phyloP scores from a whole-genome alignment of 257 asterid genomes.

The Jacaranda copaia region DNA sequence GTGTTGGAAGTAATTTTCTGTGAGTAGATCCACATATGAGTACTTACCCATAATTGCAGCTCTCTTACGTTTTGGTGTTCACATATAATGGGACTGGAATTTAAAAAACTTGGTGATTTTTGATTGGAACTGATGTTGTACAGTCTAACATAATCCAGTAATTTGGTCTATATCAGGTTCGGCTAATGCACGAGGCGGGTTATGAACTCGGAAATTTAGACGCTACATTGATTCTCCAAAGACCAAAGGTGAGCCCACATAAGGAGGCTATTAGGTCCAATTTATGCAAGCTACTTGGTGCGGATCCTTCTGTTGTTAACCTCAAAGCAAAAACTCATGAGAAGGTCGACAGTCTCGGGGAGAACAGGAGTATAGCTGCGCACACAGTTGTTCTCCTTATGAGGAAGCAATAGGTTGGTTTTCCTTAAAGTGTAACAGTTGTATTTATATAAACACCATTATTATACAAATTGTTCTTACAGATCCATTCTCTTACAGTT shows the following conservation, averaged over 20 bases:
- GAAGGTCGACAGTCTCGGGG: conserved; percentile 97
- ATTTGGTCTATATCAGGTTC: conserved; percentile 61
- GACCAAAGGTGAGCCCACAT: conserved; percentile 95
- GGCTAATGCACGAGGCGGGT: conserved; percentile 93
- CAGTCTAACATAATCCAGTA: conserved; percentile 27
- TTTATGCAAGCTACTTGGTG: conserved; percentile 78
- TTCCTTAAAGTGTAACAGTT: neutral
- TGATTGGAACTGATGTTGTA: neutral
- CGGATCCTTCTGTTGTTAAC: conserved; percentile 83
- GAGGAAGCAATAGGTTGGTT: conserved; percentile 49
- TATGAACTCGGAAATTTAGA: conserved; percentile 91
- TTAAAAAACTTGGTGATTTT: neutral
- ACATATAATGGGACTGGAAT: no score
- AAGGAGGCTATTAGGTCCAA: conserved; percentile 84
- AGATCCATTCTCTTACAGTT: neutral
- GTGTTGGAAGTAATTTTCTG: neutral
- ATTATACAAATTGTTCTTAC: neutral
- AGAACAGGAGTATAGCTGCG: conserved; percentile 95
- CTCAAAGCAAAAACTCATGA: conserved; percentile 97
- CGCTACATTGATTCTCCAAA: conserved; percentile 90
- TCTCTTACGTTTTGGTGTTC: no score
- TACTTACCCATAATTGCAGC: neutral
- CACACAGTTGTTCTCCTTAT: conserved; percentile 92
- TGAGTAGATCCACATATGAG: neutral
- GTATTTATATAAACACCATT: neutral